phyloP scores from a whole-genome alignment of 768 basidiomycete species.

The Harrya chromipes region DNA sequence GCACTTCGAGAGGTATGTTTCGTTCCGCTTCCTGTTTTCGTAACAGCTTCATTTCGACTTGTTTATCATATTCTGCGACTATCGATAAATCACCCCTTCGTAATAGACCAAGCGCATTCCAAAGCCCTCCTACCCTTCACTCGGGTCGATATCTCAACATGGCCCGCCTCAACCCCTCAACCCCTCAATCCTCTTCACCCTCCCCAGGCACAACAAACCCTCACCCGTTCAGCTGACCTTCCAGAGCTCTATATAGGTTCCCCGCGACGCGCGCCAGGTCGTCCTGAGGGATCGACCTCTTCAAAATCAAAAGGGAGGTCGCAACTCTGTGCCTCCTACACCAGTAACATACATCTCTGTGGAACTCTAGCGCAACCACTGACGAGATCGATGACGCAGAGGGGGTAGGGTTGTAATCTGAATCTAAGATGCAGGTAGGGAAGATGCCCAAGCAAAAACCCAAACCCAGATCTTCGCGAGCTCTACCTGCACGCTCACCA shows the following conservation, averaged over 20 bases:
- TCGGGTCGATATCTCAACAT: conserved; percentile 4
- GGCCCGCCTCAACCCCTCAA: neutral
- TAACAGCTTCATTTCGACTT: neutral
- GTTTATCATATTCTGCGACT: neutral
- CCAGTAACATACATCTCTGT: conserved; percentile 1
- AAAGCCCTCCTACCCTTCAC: conserved; percentile 16
- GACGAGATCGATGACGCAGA: conserved; percentile 8
- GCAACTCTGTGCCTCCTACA: conserved; percentile 13
- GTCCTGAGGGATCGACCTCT: conserved; percentile 43
- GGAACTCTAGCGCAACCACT: neutral
- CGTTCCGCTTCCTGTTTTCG: neutral
- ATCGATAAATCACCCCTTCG: neutral
- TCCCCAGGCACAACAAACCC: conserved; percentile 13
- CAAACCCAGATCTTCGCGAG: conserved; percentile 20
- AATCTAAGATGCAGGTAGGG: neutral
- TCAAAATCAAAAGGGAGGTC: conserved; percentile 40
- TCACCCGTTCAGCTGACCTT: conserved; percentile 33
- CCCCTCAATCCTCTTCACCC: conserved; percentile 14
- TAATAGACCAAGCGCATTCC: conserved; percentile 30
- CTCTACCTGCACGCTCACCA: conserved; percentile 22
- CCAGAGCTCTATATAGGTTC: conserved; percentile 37
- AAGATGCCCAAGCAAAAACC: conserved; percentile 16
- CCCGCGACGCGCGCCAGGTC: conserved; percentile 31
- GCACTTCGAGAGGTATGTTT: conserved; percentile 42
- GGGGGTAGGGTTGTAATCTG: neutral